Conservation (phyloP, 2,329 filamentous ascomycete species). For the Verticillium isaacii region DNA sequence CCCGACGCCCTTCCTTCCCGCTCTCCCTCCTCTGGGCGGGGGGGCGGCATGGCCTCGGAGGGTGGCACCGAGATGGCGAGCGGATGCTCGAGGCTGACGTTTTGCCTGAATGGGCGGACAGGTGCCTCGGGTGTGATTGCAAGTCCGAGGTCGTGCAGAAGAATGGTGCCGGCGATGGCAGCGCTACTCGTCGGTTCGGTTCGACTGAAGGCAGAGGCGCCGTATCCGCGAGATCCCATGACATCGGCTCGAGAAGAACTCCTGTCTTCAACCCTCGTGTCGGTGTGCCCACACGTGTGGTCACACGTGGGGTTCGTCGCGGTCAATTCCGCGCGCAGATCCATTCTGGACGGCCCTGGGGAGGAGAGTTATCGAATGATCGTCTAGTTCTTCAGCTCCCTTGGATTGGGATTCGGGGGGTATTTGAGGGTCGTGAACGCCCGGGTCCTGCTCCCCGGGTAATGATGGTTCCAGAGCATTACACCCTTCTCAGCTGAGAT, state of each 20-base stretch:
- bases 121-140: neutral
- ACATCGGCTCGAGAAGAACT: neutral
- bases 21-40: neutral
- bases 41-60: neutral
- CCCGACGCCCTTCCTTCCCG: neutral
- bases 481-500: neutral
- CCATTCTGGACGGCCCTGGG: neutral
- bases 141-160: neutral
- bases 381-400: neutral
- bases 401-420: neutral
- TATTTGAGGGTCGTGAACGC: neutral
- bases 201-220: neutral
- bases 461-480: neutral
- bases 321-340: neutral
- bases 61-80: neutral
- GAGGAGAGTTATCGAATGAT: neutral
- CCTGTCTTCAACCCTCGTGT: slow-evolving; percentile 1
- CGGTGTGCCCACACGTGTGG: neutral
- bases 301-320: neutral
- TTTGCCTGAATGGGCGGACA: neutral
- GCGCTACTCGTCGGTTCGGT: neutral
- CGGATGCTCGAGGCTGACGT: neutral
- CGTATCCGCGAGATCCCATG: neutral
- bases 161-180: neutral
- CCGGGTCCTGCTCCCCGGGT: neutral